Percentiles rank a stretch among this genome's conserved stretches.
These are phyloP conservation scores for Austroboletus niveus DNA, from an alignment of 1,284 basidiomycete species.

Conservation along the genomic window DNA sequence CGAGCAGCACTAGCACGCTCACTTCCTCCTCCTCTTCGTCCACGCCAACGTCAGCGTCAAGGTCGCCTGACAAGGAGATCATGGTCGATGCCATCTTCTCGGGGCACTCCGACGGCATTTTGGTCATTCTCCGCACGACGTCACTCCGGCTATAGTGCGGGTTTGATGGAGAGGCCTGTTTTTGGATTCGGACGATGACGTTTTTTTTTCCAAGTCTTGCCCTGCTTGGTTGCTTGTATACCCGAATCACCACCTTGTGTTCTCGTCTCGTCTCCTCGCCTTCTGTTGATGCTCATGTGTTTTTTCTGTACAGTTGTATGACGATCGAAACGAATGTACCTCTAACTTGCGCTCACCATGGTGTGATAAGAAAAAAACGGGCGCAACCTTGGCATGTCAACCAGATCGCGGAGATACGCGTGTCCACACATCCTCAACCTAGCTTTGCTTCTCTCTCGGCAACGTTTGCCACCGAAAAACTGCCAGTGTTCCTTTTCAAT, in stretches of 20 bases:
- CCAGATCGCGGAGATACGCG: too few relatives aligned
- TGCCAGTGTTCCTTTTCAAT: too few relatives aligned
- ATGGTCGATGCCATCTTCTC: constrained; percentile 76
- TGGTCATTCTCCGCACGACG: constrained; percentile 61
- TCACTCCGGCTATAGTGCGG: constrained; percentile 2
- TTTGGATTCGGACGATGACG: not conserved
- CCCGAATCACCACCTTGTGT: not conserved
- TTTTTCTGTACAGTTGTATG: not conserved
- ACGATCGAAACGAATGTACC: not conserved
- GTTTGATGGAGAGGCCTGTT: not conserved
- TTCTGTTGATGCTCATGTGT: not conserved
- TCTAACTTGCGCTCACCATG: not conserved
- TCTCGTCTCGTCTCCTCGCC: not conserved
- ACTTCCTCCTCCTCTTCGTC: not conserved
- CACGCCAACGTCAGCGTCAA: not conserved
- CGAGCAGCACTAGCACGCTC: not conserved
- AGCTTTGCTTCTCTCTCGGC: too few relatives aligned
- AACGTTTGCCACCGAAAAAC: too few relatives aligned
- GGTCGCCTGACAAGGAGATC: constrained; percentile 36
- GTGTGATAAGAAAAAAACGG: not conserved
- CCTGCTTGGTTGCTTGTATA: not conserved
- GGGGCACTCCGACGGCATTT: constrained; percentile 75
- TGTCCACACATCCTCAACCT: too few relatives aligned
- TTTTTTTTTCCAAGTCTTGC: not conserved
- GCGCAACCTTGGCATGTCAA: too few relatives aligned